These are phyloP conservation scores for Symbiodinium natans DNA, from an alignment of 73 alveolate genomes.

Conservation along the genomic window DNA sequence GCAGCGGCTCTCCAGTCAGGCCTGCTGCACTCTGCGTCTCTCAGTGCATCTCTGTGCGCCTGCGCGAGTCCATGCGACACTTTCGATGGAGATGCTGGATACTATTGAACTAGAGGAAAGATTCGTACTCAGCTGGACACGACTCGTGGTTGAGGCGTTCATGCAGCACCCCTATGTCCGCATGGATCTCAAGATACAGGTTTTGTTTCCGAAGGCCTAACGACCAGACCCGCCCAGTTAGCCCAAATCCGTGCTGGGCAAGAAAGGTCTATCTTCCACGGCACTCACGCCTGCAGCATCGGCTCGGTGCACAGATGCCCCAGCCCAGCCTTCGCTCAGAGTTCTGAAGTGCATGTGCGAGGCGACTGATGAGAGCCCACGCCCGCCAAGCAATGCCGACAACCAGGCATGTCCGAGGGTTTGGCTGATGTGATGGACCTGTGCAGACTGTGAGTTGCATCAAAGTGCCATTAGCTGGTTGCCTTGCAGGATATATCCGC, in stretches of 20 bases:
- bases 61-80: too few relatives aligned
- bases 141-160: too few relatives aligned
- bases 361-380: slow-evolving; percentile 2
- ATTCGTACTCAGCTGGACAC: too few relatives aligned
- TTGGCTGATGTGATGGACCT: background rate
- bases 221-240: background rate
- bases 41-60: too few relatives aligned
- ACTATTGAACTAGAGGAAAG: too few relatives aligned
- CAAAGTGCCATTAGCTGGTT: background rate
- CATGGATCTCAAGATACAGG: background rate
- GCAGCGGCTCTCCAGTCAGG: slow-evolving; percentile 85
- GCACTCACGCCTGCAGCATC: background rate
- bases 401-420: background rate
- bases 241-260: background rate
- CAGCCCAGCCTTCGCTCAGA: background rate
- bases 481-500: background rate
- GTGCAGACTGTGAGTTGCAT: too few relatives aligned
- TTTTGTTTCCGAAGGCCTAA: background rate
- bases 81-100: too few relatives aligned
- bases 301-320: background rate
- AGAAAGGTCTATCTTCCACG: background rate
- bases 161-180: slow-evolving; percentile 86
- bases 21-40: too few relatives aligned
- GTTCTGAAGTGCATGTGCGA: background rate
- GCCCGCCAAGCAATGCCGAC: background rate